Evolutionary conservation across 768 basidiomycete species (phyloP), one percentile per base, ranked within the genome.

Genomic region (Lentinula guzmanii): DNA sequence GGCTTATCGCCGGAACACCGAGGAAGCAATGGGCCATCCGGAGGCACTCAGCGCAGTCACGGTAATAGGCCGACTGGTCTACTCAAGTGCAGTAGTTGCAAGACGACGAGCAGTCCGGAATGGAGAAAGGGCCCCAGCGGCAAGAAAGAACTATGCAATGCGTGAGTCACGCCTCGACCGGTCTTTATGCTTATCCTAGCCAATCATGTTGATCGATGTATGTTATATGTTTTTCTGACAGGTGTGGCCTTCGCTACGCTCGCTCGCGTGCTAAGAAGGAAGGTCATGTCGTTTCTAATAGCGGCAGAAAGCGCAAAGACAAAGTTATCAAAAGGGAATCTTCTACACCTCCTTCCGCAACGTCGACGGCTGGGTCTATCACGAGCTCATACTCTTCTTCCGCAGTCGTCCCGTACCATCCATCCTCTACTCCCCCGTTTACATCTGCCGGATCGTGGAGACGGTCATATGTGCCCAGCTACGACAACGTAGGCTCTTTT

Each of bases 91-190:
- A 82, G 85, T 21, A 91, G 89, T 70, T 95, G 93, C 74, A 89
- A 86, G 73, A 86, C 81, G 10, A 91, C 87, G 6, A 81, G 82
- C 7, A 93, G 91, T 69, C 93, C 93, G 0, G 93, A 95, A 72
- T 95, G 93, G 93, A 78, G 93, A 70, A 95, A 95, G 72, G 93
- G 93, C 18, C 91, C 91, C 57, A 91, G 84, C 67, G 93, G 93
- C 31, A 89, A 90, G 73, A 95, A 95, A 74, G 91, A 95, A 71
- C 79, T 95, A 31, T 95, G 93, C 72, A 95, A 95, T 76, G 93
- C 93, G 89, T 93, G 75, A 78, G 90, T 82, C 51, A 62, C 54
- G 53, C 48, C 37, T 42, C 51, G 1, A 57, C 15, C 28, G 15
- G 11, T 34, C 28, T 41, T 45, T 31, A 45, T 48, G 24, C 62